phyloP scores from a whole-genome alignment of 2,329 filamentous ascomycete species.

The Aspergillus ochraceus region DNA sequence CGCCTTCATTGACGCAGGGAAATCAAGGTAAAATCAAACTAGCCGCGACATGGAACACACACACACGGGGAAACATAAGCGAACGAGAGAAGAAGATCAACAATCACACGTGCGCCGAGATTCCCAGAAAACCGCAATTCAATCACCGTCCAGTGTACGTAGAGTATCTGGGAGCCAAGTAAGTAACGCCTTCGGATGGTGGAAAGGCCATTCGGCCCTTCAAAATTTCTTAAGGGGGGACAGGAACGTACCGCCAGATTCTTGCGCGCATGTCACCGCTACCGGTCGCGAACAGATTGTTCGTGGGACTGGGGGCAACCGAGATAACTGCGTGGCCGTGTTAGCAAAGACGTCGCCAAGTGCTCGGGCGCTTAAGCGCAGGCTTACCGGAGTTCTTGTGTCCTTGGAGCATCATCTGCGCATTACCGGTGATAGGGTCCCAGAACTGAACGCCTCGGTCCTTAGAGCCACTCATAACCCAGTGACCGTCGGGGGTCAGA shows the following conservation, averaged over 20 bases:
- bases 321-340: conserved; percentile 69
- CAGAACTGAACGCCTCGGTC: conserved; percentile 98
- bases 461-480: conserved; percentile 97
- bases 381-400: conserved; percentile 86
- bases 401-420: conserved; percentile 96
- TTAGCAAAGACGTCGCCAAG: conserved; percentile 14
- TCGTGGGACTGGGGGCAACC: conserved; percentile 87
- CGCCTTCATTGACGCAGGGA: neutral
- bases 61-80: conserved; percentile 13
- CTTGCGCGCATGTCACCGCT: conserved; percentile 96
- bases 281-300: conserved; percentile 88
- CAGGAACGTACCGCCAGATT: conserved; percentile 75
- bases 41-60: conserved; percentile 11
- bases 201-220: neutral
- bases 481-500: conserved; percentile 87
- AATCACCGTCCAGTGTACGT: conserved; percentile 41
- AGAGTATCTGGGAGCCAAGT: conserved; percentile 33
- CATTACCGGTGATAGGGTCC: conserved; percentile 90
- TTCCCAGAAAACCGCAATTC: conserved; percentile 24
- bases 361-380: neutral
- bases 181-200: conserved; percentile 8
- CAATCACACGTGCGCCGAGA: conserved; percentile 35
- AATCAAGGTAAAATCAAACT: conserved; percentile 1
- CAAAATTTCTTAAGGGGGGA: neutral
- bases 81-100: conserved; percentile 11